These are phyloP conservation scores for Suhomyces sp. DNA, from an alignment of 805 yeast genomes.

Conservation along the genomic window DNA sequence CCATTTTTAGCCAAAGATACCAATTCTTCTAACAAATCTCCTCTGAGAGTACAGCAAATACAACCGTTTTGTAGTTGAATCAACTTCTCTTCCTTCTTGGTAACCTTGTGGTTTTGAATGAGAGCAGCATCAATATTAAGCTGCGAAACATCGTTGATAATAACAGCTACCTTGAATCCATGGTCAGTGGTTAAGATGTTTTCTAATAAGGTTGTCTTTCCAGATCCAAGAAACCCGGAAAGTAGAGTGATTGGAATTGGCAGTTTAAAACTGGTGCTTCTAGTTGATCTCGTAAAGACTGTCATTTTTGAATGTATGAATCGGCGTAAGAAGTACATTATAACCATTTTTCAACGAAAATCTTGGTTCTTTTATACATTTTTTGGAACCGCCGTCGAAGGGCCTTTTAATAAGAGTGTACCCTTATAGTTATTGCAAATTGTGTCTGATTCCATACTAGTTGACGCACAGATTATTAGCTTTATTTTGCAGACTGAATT, in stretches of 20 bases:
- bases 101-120: conserved; percentile 38
- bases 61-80: conserved; percentile 50
- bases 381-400: no score
- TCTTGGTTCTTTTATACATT: no score
- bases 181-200: conserved; percentile 39
- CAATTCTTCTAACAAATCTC: conserved; percentile 46
- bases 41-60: conserved; percentile 49
- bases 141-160: conserved; percentile 46
- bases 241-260: conserved; percentile 47
- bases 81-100: conserved; percentile 42
- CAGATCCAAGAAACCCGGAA: conserved; percentile 48
- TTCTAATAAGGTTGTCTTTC: conserved; percentile 48
- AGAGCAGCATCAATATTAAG: conserved; percentile 45
- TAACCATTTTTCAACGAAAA: no score
- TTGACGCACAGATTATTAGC: no score
- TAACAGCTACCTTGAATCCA: conserved; percentile 44
- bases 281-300: no score
- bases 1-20: conserved; percentile 33
- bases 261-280: neutral
- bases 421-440: no score
- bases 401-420: no score
- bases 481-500: no score
- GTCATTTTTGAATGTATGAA: no score
- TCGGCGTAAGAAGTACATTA: no score
- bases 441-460: no score